phyloP scores from a whole-genome alignment of 441 rosid species.

The Adansonia grandidieri region DNA sequence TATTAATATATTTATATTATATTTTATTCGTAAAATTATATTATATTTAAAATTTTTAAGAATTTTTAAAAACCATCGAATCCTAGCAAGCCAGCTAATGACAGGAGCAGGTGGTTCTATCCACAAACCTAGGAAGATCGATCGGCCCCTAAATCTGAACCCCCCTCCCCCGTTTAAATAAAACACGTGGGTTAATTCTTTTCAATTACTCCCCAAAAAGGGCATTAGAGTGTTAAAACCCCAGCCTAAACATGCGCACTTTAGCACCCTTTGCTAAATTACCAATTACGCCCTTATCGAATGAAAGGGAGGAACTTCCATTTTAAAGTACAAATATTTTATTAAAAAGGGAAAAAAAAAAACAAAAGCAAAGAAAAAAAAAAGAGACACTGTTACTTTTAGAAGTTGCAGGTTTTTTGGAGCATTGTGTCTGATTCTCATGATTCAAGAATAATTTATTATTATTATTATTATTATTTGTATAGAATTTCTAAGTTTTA shows the following conservation, averaged over 20 bases:
- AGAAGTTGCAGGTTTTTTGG: constrained; percentile 65
- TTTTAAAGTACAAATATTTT: not conserved
- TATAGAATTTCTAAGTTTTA: constrained; percentile 13
- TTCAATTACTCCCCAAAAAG: not conserved
- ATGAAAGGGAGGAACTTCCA: not conserved
- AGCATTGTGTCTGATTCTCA: constrained; percentile 58
- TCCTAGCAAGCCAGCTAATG: not conserved
- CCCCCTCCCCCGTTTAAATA: not conserved
- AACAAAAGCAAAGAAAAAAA: not conserved
- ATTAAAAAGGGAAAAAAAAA: constrained; percentile 24
- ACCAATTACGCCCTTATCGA: not conserved
- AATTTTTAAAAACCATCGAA: too few species aligned
- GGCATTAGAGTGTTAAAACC: not conserved
- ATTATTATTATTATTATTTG: not conserved
- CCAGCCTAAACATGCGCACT: not conserved
- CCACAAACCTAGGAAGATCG: constrained; percentile 11
- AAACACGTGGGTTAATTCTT: constrained; percentile 7
- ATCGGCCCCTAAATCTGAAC: constrained; percentile 6
- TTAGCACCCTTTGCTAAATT: constrained; percentile 8
- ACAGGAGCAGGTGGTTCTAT: not conserved
- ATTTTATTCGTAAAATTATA: too few species aligned
- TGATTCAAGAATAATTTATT: not conserved
- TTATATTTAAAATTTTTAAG: too few species aligned
- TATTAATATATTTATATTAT: too few species aligned
- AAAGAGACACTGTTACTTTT: not conserved